These are phyloP conservation scores for Euphorbia schlechtendalii DNA, from an alignment of 441 rosid species.

Conservation along the genomic window DNA sequence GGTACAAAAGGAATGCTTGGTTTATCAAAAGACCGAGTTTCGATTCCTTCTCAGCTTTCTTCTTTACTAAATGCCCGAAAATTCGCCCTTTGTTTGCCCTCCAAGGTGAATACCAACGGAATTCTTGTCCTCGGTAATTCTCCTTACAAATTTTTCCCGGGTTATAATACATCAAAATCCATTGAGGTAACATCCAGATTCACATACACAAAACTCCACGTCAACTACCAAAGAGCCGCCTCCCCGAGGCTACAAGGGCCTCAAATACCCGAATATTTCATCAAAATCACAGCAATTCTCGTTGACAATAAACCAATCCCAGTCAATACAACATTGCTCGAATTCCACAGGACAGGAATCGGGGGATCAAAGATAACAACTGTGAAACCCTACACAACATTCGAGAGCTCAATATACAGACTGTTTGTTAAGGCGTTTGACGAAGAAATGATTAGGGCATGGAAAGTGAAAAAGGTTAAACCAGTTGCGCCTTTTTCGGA, in stretches of 20 bases:
- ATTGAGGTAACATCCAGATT: constrained; percentile 9
- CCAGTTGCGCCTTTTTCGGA: constrained; percentile 11
- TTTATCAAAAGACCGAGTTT: background rate
- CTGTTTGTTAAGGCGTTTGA: constrained; percentile 17
- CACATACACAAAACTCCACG: constrained; percentile 31
- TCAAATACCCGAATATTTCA: constrained; percentile 48
- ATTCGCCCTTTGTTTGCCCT: constrained; percentile 25
- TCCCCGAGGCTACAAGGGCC: constrained; percentile 30
- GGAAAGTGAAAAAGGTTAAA: constrained; percentile 12
- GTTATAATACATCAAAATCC: constrained; percentile 8
- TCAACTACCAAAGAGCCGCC: constrained; percentile 44
- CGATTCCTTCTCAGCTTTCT: constrained; percentile 17
- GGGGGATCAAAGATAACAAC: constrained; percentile 19
- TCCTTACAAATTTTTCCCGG: constrained; percentile 12
- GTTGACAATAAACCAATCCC: constrained; percentile 11
- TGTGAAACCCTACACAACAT: constrained; percentile 12
- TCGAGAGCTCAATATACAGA: constrained; percentile 15
- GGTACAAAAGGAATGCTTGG: constrained; percentile 29
- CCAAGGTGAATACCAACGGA: background rate
- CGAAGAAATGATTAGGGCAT: background rate
- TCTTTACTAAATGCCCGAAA: constrained; percentile 14
- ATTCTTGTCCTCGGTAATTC: constrained; percentile 14
- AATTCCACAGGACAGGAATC: constrained; percentile 9
- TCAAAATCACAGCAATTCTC: constrained; percentile 24
- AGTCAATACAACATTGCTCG: constrained; percentile 15